A percentile compares a stretch with the other conserved stretches of the same genome.
Evolutionary conservation across 768 basidiomycete species (phyloP).

Genomic region (Serendipita indica): DNA sequence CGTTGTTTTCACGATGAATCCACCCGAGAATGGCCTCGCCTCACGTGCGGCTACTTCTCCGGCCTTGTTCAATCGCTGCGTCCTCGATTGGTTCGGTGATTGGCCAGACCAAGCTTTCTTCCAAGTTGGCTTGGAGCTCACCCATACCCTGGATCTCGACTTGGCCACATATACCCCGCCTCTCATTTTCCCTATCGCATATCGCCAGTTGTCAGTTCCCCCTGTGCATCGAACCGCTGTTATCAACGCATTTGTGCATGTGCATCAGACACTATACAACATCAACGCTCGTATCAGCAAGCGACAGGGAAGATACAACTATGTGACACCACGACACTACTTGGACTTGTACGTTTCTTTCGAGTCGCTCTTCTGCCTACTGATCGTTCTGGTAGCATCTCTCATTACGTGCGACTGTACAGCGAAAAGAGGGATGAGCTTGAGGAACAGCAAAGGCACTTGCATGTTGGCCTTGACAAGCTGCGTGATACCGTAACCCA

Average conservation of each 20-base stretch:
- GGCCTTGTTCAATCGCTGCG: constrained; percentile 96
- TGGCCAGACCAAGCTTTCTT: constrained; percentile 99
- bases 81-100: constrained; percentile 98
- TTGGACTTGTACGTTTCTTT: constrained; percentile 77
- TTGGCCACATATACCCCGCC: constrained; percentile 68
- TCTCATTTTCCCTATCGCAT: constrained; percentile 73
- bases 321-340: constrained; percentile 95
- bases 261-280: constrained; percentile 77
- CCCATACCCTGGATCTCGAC: constrained; percentile 84
- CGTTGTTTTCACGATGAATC: constrained; percentile 99
- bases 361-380: not conserved
- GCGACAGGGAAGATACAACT: constrained; percentile 89
- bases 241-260: constrained; percentile 83
- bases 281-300: constrained; percentile 82
- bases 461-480: constrained; percentile 96
- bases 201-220: constrained; percentile 70
- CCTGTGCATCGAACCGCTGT: constrained; percentile 82
- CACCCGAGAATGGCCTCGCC: constrained; percentile 87
- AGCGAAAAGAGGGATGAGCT: constrained; percentile 94
- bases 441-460: constrained; percentile 95
- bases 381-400: constrained; percentile 54
- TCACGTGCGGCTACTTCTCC: constrained; percentile 95
- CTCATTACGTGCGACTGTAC: constrained; percentile 90
- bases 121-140: constrained; percentile 96
- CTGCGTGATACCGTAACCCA: constrained; percentile 89